Conservation (phyloP, 164 flowering plant genomes). For the Chimonanthus salicifolius region DNA sequence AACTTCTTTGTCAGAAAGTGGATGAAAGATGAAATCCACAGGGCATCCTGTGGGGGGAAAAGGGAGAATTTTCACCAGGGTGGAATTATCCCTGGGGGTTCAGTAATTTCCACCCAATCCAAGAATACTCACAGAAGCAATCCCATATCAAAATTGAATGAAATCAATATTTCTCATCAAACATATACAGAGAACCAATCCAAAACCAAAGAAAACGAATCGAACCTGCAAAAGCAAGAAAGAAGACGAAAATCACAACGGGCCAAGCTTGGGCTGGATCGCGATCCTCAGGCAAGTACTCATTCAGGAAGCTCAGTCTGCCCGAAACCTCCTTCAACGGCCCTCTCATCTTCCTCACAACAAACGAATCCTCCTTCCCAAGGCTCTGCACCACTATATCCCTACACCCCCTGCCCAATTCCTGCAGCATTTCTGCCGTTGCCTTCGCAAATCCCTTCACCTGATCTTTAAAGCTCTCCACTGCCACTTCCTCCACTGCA, state of each 20-base stretch:
- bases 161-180: not conserved
- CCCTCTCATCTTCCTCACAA: constrained; percentile 45
- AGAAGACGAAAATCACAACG: constrained; percentile 48
- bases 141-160: too few relatives aligned
- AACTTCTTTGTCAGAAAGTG: too few relatives aligned
- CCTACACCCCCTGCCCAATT: constrained; percentile 67
- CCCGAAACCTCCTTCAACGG: constrained; percentile 42
- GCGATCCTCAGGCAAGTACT: constrained; percentile 88
- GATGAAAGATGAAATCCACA: too few relatives aligned
- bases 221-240: constrained; percentile 61
- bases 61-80: too few relatives aligned
- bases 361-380: constrained; percentile 58
- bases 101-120: too few relatives aligned
- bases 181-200: not conserved
- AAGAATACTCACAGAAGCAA: too few relatives aligned
- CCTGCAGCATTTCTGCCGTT: constrained; percentile 64
- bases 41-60: too few relatives aligned
- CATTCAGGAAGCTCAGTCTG: constrained; percentile 59
- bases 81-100: too few relatives aligned
- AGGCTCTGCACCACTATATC: constrained; percentile 69
- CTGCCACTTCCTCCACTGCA: constrained; percentile 11
- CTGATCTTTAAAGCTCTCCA: constrained; percentile 65
- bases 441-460: constrained; percentile 64
- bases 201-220: not conserved
- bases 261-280: constrained; percentile 79